phyloP scores from a whole-genome alignment of 1,284 basidiomycete genomes.

The Vanrija humicola region DNA sequence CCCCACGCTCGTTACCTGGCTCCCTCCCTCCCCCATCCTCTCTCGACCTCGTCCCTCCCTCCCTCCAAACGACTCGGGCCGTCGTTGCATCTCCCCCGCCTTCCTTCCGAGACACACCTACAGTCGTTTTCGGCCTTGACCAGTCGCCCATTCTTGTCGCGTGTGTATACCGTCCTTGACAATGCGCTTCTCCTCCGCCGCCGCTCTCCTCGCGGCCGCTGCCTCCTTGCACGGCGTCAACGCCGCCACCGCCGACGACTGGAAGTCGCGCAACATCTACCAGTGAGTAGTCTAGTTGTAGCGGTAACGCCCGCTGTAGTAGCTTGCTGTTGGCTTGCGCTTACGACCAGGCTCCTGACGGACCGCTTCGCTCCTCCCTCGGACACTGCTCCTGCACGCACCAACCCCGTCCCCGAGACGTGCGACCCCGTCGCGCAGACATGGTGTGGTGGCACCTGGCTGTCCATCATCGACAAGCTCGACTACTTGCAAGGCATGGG shows the following conservation, averaged over 20 bases:
- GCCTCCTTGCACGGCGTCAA: constrained; percentile 8
- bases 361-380: constrained; percentile 66
- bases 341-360: constrained; percentile 59
- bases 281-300: constrained; percentile 33
- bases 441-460: constrained; percentile 76
- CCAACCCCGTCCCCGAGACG: constrained; percentile 49
- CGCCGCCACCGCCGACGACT: constrained; percentile 42
- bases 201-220: constrained; percentile 12
- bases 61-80: too few species aligned
- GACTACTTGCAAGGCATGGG: constrained; percentile 74
- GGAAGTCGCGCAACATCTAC: constrained; percentile 48
- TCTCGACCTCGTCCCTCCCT: too few species aligned
- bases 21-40: too few species aligned
- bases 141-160: too few species aligned
- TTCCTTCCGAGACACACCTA: too few species aligned
- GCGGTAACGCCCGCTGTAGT: not conserved
- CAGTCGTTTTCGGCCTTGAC: too few species aligned
- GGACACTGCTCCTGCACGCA: constrained; percentile 54
- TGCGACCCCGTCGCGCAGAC: constrained; percentile 34
- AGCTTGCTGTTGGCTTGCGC: not conserved
- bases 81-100: too few species aligned
- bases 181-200: constrained; percentile 4
- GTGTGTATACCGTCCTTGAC: not conserved
- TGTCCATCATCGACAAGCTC: constrained; percentile 65
- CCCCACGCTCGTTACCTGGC: too few species aligned